phyloP scores from a whole-genome alignment of 129 eudicot genomes.

The Artemisia argyi region DNA sequence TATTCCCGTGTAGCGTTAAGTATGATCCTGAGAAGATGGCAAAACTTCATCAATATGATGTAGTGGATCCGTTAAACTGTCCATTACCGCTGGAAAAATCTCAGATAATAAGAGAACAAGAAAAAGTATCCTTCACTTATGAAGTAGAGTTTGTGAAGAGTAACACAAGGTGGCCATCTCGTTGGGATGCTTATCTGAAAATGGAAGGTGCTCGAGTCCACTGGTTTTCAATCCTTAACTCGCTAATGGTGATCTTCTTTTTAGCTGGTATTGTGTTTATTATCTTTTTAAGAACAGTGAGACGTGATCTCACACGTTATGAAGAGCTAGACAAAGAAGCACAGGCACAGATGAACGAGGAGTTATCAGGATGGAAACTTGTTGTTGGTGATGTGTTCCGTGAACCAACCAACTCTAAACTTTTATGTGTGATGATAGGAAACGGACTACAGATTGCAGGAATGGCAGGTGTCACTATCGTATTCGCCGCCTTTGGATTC shows the following conservation, averaged over 20 bases:
- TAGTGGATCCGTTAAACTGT: constrained; percentile 41
- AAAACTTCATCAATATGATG: constrained; percentile 58
- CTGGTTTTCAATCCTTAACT: constrained; percentile 70
- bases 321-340: constrained; percentile 77
- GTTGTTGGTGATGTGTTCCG: constrained; percentile 74
- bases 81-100: constrained; percentile 53
- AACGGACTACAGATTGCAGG: constrained; percentile 68
- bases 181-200: constrained; percentile 76
- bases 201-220: constrained; percentile 80
- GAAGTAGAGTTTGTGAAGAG: constrained; percentile 72
- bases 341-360: constrained; percentile 76
- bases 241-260: constrained; percentile 64
- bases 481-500: constrained; percentile 76
- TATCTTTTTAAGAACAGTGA: constrained; percentile 59
- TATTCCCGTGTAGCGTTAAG: constrained; percentile 61
- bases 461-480: constrained; percentile 59
- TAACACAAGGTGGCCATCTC: constrained; percentile 63
- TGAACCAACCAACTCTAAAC: constrained; percentile 56
- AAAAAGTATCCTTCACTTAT: constrained; percentile 55
- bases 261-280: constrained; percentile 73
- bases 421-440: constrained; percentile 63
- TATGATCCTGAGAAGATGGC: constrained; percentile 62
- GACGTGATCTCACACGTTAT: constrained; percentile 64
- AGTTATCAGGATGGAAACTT: constrained; percentile 76
- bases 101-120: constrained; percentile 66